A percentile compares a stretch with the other conserved stretches of the same genome.
These are phyloP conservation scores for Saposhnikovia divaricata DNA, from an alignment of 129 eudicot species.

Conservation along the genomic window DNA sequence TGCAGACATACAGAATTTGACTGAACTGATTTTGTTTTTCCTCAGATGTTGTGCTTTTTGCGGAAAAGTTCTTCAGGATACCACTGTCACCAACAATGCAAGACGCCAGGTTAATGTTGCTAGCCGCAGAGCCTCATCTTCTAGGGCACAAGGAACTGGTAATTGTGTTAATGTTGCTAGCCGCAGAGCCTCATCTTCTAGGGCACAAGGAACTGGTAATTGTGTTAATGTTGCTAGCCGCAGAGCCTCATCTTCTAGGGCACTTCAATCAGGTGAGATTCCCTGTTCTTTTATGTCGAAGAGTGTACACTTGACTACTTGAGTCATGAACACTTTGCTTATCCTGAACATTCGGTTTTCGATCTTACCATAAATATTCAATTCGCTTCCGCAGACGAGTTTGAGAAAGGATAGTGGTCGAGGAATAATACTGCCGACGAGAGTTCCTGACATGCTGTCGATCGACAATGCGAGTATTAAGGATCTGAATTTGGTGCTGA, in stretches of 20 bases:
- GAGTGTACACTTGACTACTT: not conserved
- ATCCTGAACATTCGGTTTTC: too few relatives aligned
- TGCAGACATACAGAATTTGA: not conserved
- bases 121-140: not conserved
- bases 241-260: not conserved
- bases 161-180: not conserved
- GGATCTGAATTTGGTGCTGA: not conserved
- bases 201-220: not conserved
- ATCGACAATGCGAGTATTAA: too few relatives aligned
- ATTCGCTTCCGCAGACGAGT: not conserved
- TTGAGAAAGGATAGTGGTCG: not conserved
- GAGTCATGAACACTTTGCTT: not conserved
- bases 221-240: not conserved
- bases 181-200: not conserved
- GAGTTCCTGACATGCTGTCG: not conserved
- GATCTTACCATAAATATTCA: too few relatives aligned
- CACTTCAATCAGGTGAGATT: not conserved
- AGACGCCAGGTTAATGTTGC: not conserved
- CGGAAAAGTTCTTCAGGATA: not conserved
- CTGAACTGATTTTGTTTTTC: not conserved
- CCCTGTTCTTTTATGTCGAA: not conserved
- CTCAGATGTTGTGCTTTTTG: slow-evolving; percentile 1
- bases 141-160: not conserved
- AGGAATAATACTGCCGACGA: not conserved
- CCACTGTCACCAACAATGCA: not conserved